These are phyloP conservation scores for Cerioporus squamosus DNA, from an alignment of 1,284 basidiomycete genomes.

Conservation along the genomic window DNA sequence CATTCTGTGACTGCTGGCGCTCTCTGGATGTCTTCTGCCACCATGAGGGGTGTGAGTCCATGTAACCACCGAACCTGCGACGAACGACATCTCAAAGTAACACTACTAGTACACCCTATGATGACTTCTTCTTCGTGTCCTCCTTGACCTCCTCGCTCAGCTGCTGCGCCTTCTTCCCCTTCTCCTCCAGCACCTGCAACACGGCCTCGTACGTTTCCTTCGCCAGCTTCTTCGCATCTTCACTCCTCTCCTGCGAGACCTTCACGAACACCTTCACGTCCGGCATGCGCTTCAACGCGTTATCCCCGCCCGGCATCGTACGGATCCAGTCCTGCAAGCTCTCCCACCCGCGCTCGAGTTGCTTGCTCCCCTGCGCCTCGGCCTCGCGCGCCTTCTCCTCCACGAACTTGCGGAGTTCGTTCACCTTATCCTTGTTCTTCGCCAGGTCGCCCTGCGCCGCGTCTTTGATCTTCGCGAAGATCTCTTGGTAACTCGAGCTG, in stretches of 20 bases:
- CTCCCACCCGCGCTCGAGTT: slow-evolving; percentile 21
- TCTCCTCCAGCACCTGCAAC: slow-evolving; percentile 39
- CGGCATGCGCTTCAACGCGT: slow-evolving; percentile 34
- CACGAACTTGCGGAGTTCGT: slow-evolving; percentile 37
- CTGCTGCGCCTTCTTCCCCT: slow-evolving; percentile 39
- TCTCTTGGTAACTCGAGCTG: slow-evolving; percentile 30
- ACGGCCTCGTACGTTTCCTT: slow-evolving; percentile 42
- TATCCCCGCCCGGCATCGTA: slow-evolving; percentile 20
- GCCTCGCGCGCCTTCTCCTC: slow-evolving; percentile 33
- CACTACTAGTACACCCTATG: not conserved
- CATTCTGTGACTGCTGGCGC: too few species aligned
- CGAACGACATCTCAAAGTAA: not conserved
- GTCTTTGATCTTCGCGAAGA: slow-evolving; percentile 34
- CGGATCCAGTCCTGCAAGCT: slow-evolving; percentile 22
- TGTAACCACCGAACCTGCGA: too few species aligned
- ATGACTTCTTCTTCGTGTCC: slow-evolving; percentile 29
- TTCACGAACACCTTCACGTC: slow-evolving; percentile 35
- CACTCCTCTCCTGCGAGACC: slow-evolving; percentile 33
- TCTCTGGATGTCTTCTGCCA: too few species aligned
- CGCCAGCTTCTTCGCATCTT: slow-evolving; percentile 39
- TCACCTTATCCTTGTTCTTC: slow-evolving; percentile 35
- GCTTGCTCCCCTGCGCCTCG: slow-evolving; percentile 19
- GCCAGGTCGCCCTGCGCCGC: slow-evolving; percentile 28
- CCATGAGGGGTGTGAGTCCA: too few species aligned
- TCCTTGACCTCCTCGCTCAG: slow-evolving; percentile 33